Conservation (phyloP, 2,329 filamentous ascomycete species). For the Penicillium sp. region DNA sequence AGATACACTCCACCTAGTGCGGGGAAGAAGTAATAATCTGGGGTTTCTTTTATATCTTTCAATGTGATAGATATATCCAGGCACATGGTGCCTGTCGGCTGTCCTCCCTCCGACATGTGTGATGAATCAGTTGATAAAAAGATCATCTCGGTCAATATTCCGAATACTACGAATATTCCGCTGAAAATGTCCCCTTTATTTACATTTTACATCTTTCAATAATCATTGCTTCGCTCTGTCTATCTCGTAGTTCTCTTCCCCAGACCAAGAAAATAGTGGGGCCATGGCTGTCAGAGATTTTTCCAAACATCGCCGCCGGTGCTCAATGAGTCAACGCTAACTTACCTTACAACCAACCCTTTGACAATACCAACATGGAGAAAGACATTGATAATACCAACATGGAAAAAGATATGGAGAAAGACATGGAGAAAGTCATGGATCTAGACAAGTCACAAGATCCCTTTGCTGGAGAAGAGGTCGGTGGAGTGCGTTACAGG, state of each 20-base stretch:
- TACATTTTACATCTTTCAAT: background rate
- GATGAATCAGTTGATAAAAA: background rate
- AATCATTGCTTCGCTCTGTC: background rate
- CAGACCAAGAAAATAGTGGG: slow-evolving; percentile 1
- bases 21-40: background rate
- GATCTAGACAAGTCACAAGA: slow-evolving; percentile 17
- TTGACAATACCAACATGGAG: background rate
- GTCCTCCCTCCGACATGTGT: background rate
- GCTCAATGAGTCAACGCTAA: slow-evolving; percentile 1
- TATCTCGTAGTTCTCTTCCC: background rate
- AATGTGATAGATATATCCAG: background rate
- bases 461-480: slow-evolving; percentile 38
- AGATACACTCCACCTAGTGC: slow-evolving; percentile 1
- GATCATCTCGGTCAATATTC: too few relatives aligned
- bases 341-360: background rate
- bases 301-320: background rate
- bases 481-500: slow-evolving; percentile 48
- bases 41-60: background rate
- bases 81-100: background rate
- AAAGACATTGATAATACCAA: background rate
- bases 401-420: background rate
- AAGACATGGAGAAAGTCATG: background rate
- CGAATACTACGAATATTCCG: too few relatives aligned
- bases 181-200: too few relatives aligned
- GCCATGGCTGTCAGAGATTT: slow-evolving; percentile 1